Conservation (phyloP, 1,284 basidiomycete genomes). For the Tilletia setariae region DNA sequence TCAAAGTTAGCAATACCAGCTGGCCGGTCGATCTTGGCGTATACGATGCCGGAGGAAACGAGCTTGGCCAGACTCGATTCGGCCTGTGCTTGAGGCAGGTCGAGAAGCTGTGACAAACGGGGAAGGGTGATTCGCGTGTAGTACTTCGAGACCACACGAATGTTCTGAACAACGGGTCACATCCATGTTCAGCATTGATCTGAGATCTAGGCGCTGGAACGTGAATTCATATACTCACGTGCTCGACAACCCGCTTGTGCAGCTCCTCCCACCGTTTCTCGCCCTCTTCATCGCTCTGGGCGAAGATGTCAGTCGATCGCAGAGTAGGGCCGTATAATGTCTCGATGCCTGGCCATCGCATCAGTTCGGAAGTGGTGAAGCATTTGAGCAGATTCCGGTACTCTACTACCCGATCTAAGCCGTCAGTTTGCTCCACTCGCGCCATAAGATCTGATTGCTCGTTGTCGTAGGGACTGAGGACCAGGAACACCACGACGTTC, state of each 20-base stretch:
- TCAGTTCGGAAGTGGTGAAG: slow-evolving; percentile 90
- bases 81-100: slow-evolving; percentile 75
- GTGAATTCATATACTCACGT: slow-evolving; percentile 64
- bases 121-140: slow-evolving; percentile 86
- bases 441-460: slow-evolving; percentile 97
- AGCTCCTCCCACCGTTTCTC: slow-evolving; percentile 90
- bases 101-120: slow-evolving; percentile 80
- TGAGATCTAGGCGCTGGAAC: slow-evolving; percentile 12
- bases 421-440: slow-evolving; percentile 69
- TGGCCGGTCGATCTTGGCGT: slow-evolving; percentile 90
- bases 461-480: slow-evolving; percentile 89
- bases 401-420: slow-evolving; percentile 72
- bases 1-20: slow-evolving; percentile 79
- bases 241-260: slow-evolving; percentile 92
- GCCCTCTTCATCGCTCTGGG: slow-evolving; percentile 51
- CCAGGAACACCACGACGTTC: slow-evolving; percentile 89
- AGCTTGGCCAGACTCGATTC: slow-evolving; percentile 83
- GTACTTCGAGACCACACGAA: slow-evolving; percentile 89
- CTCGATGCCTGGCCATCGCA: slow-evolving; percentile 98
- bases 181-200: background rate
- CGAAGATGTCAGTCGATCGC: slow-evolving; percentile 75
- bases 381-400: slow-evolving; percentile 94
- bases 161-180: slow-evolving; percentile 65
- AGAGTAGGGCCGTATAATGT: slow-evolving; percentile 80
- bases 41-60: slow-evolving; percentile 85